Evolutionary conservation across 345 rosid species (phyloP), one percentile per base, ranked within the genome.

Genomic region (Citrus medica): DNA sequence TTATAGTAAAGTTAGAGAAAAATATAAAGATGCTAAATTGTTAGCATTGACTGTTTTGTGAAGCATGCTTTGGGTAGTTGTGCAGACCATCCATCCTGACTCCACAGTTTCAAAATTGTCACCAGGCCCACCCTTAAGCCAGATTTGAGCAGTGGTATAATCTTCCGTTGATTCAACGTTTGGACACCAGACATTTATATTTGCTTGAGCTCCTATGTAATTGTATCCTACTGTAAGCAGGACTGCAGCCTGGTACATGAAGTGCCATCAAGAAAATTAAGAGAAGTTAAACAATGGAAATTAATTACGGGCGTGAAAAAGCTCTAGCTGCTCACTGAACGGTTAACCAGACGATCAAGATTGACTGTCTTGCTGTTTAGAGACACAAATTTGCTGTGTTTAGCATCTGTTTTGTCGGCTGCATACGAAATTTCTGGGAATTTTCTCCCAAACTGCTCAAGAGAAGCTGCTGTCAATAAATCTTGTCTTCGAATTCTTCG

Each of bases 131-230:
- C 28, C 58, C 56, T 79, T 42, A 19, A 87, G 22, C 92, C 91
- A 89, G 58, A 87, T 83, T 77, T 86, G 94, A 4, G 73, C 85
- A 6, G 87, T 38, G 22, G 80, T 85, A 80, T 65, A 89, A 32
- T 87, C 91, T 1, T 32, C 69, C 6, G 42, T 9, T 14, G 64
- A 25, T 30, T 83, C 89, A 37, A 81, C 42, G 0, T 58, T 64
- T 14, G 92, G 90, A 35, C 79, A 84, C 94, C 94, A 88, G 2
- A 87, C 53, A 72, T 89, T 91, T 73, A 91, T 85, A 27, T 85
- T 76, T 22, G 81, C 86, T 0, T 25, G 12, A 13, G 86, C 90
- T 56, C 92, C 90, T 7, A 86, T 12, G 32, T 73, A 87, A 73
- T 80, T 85, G 73, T 10, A 76, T 77, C 85, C 90, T 3, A 73